Percentiles rank a stretch among this genome's conserved stretches.
Conservation (phyloP, 805 yeast species). For the Ogataea paradorogensis region DNA sequence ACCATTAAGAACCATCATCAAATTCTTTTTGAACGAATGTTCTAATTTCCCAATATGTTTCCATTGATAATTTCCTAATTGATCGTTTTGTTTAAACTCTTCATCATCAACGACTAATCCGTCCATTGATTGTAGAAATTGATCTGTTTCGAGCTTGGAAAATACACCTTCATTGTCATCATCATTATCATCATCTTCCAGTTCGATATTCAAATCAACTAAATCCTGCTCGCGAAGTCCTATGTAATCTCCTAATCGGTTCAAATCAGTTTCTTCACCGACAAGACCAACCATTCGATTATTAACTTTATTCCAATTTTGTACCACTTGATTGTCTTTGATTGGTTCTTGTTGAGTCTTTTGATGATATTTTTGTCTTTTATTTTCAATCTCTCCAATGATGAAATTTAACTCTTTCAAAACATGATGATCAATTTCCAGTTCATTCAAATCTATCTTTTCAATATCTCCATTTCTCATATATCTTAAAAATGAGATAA, state of each 20-base stretch:
- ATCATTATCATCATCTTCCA: constrained; percentile 13
- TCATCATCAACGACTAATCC: constrained; percentile 15
- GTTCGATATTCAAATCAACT: constrained; percentile 41
- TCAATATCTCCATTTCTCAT: constrained; percentile 48
- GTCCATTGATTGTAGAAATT: constrained; percentile 19
- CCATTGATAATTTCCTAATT: constrained; percentile 22
- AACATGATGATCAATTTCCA: constrained; percentile 36
- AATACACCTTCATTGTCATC: constrained; percentile 13
- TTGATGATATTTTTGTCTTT: constrained; percentile 38
- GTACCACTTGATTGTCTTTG: constrained; percentile 25
- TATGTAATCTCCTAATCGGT: constrained; percentile 20
- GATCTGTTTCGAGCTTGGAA: constrained; percentile 5
- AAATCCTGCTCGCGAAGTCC: constrained; percentile 42
- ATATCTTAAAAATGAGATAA: constrained; percentile 59
- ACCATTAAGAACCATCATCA: constrained; percentile 7
- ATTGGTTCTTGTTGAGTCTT: constrained; percentile 15
- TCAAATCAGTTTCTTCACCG: constrained; percentile 5
- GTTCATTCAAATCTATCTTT: constrained; percentile 43
- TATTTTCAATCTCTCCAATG: constrained; percentile 36
- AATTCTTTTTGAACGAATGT: constrained; percentile 16
- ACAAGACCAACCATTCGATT: constrained; percentile 11
- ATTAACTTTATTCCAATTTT: constrained; percentile 47
- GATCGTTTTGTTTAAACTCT: constrained; percentile 20
- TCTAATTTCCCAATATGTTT: constrained; percentile 20
- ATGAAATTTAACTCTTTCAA: constrained; percentile 39